Evolutionary conservation across 331 rosid genomes (phyloP).

Genomic region (Telfairia occidentalis): DNA sequence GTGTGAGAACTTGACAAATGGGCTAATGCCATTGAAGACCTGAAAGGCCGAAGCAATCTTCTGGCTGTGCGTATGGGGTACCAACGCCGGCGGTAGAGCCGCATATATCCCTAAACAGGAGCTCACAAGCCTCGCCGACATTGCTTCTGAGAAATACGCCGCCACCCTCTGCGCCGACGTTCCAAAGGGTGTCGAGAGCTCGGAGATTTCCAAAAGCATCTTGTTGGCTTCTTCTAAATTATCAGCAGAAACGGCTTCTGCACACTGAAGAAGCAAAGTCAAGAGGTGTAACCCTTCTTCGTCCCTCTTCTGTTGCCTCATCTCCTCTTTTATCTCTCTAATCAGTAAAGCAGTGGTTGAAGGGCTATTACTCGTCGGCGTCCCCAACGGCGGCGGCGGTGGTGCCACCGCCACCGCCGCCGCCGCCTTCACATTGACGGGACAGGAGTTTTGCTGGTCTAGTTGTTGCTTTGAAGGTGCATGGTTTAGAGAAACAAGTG

Average conservation of each 20-base stretch:
- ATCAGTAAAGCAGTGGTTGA: constrained; percentile 1
- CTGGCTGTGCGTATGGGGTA: constrained; percentile 36
- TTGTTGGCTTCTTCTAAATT: constrained; percentile 73
- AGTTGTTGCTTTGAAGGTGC: constrained; percentile 18
- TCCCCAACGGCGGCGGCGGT: neutral
- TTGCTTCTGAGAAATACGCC: constrained; percentile 93
- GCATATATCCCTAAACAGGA: constrained; percentile 90
- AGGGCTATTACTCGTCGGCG: neutral
- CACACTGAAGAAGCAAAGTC: constrained; percentile 83
- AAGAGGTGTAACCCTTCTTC: constrained; percentile 89
- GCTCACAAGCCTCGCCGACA: constrained; percentile 85
- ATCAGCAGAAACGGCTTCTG: constrained; percentile 86
- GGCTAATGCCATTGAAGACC: constrained; percentile 92
- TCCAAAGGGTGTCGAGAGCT: constrained; percentile 74
- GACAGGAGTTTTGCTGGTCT: constrained; percentile 15
- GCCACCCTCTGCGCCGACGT: constrained; percentile 96
- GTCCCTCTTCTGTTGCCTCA: constrained; percentile 62
- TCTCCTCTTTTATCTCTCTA: constrained; percentile 56
- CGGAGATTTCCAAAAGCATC: constrained; percentile 74
- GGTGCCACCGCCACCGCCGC: neutral
- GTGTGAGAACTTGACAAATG: constrained; percentile 89
- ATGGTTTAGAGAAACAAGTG: constrained; percentile 19
- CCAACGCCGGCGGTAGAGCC: constrained; percentile 35
- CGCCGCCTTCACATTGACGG: neutral
- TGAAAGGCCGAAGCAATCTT: constrained; percentile 85